phyloP scores from a whole-genome alignment of 2,329 filamentous ascomycete genomes.

The Cordyceps cicadae region DNA sequence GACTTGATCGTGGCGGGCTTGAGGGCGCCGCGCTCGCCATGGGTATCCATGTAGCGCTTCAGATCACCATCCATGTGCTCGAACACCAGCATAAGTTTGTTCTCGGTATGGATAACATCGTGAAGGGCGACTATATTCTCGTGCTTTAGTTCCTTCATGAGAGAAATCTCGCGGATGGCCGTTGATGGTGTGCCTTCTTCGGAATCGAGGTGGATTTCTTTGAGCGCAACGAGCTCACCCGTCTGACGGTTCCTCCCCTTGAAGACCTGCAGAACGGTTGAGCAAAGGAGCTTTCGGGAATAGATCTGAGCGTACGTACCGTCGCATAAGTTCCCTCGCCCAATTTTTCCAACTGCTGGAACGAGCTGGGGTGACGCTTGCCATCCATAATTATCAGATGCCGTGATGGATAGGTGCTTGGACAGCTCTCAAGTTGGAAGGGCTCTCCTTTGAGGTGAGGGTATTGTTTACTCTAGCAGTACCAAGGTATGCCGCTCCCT shows the following conservation, averaged over 20 bases:
- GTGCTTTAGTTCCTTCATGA: constrained; percentile 99
- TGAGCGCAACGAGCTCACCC: constrained; percentile 90
- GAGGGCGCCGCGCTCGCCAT: constrained; percentile 80
- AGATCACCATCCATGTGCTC: constrained; percentile 98
- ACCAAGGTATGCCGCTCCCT: neutral
- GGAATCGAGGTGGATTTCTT: constrained; percentile 97
- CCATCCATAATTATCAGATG: constrained; percentile 61
- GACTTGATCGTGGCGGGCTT: constrained; percentile 91
- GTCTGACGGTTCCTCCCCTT: constrained; percentile 97
- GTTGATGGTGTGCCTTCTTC: constrained; percentile 97
- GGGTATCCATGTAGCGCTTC: constrained; percentile 97
- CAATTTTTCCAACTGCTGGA: constrained; percentile 98
- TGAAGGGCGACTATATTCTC: constrained; percentile 96
- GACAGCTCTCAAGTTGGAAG: neutral
- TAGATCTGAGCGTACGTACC: constrained; percentile 42
- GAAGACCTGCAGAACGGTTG: constrained; percentile 61
- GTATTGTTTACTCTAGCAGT: neutral
- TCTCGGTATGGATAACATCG: constrained; percentile 99
- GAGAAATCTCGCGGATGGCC: constrained; percentile 93
- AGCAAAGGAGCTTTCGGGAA: neutral
- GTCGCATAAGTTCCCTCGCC: constrained; percentile 98
- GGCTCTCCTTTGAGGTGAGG: neutral
- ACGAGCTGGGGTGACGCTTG: constrained; percentile 87
- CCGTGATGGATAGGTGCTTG: neutral
- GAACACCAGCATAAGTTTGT: constrained; percentile 99